Conservation (phyloP, 2,329 filamentous ascomycete genomes). For the Diaporthe longicolla region DNA sequence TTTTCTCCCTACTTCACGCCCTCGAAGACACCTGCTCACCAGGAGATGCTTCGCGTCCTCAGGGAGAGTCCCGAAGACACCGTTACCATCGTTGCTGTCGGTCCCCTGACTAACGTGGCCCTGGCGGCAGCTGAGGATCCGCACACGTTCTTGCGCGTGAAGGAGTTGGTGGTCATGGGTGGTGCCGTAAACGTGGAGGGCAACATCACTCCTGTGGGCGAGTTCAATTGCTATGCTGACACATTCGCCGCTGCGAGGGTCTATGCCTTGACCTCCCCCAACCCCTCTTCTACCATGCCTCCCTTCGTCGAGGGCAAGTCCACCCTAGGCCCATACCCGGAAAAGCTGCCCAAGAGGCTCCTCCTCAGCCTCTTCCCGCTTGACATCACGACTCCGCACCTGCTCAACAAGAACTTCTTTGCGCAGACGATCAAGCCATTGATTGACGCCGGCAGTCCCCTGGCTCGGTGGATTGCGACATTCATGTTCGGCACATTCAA, state of each 20-base stretch:
- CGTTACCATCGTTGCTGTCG: constrained; percentile 90
- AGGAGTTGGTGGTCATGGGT: constrained; percentile 96
- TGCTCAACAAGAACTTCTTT: constrained; percentile 74
- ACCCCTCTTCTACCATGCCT: constrained; percentile 85
- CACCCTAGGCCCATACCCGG: constrained; percentile 73
- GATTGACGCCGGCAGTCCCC: constrained; percentile 74
- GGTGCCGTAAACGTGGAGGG: constrained; percentile 84
- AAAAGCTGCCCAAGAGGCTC: constrained; percentile 72
- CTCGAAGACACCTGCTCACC: constrained; percentile 80
- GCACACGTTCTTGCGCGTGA: constrained; percentile 88
- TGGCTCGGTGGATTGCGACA: constrained; percentile 80
- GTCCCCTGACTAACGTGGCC: constrained; percentile 94
- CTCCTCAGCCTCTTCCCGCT: constrained; percentile 81
- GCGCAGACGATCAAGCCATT: constrained; percentile 66
- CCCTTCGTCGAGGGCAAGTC: constrained; percentile 67
- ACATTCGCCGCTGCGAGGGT: constrained; percentile 82
- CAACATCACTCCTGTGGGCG: constrained; percentile 87
- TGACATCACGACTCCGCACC: constrained; percentile 81
- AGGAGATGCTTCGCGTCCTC: constrained; percentile 91
- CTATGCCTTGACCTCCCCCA: constrained; percentile 81
- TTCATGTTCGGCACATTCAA: constrained; percentile 80
- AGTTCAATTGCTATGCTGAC: constrained; percentile 97
- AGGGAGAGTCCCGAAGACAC: constrained; percentile 85
- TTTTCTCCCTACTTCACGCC: constrained; percentile 79
- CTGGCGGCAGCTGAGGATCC: constrained; percentile 90